phyloP scores from a whole-genome alignment of 352 stramenopile genomes.

The Ophiocytium majus region DNA sequence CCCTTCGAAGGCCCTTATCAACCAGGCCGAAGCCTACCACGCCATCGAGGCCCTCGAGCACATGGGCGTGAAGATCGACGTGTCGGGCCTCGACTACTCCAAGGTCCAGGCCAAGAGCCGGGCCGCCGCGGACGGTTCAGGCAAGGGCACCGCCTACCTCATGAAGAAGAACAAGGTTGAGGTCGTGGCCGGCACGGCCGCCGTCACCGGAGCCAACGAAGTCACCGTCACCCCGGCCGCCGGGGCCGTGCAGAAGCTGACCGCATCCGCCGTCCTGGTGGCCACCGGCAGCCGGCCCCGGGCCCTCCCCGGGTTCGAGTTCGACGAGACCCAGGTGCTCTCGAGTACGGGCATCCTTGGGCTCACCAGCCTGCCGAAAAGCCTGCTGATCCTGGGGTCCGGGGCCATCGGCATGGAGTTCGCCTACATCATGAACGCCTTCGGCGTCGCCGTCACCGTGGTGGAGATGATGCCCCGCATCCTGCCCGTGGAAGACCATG shows the following conservation, averaged over 20 bases:
- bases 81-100: background rate
- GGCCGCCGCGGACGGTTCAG: background rate
- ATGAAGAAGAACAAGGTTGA: slow-evolving; percentile 12
- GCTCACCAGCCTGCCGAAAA: background rate
- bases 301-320: background rate
- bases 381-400: background rate
- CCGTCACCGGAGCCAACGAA: background rate
- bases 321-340: background rate
- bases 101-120: background rate
- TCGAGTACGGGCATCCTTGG: background rate
- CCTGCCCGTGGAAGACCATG: background rate
- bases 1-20: background rate
- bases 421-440: background rate
- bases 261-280: background rate
- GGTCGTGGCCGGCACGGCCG: background rate
- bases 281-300: background rate
- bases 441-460: background rate
- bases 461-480: background rate
- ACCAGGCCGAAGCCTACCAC: background rate
- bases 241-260: background rate
- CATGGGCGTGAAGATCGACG: background rate
- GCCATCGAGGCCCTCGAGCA: background rate
- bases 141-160: background rate
- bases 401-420: slow-evolving; percentile 12
- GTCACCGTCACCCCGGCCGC: background rate